Base-by-base conservation (phyloP, 2,329 filamentous ascomycete genomes). In the Clonostachys sp. region DNA sequence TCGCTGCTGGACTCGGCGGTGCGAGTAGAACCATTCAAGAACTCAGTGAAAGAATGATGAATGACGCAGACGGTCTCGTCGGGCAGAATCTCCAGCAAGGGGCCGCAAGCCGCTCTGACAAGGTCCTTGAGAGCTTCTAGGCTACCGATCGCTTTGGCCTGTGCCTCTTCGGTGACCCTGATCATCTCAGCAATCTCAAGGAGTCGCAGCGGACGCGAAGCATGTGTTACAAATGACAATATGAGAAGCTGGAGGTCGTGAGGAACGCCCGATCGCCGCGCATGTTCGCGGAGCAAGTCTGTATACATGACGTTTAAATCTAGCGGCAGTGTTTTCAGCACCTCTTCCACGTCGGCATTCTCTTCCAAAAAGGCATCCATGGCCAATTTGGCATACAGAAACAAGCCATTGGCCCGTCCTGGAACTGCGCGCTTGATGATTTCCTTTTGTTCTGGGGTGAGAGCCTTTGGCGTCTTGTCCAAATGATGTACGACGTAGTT, bases 31-130 rank as follows among this genome's bases (percentile, higher is more conserved):
- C 41, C 16, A 20, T 18, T 42, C 13, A 75, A 61, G 51, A 67
- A 75, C 48, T 76, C 72, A 0, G 72, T 75, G n/a, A 77, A 65
- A 2, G 71, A 74, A 46, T 75, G 72, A 48, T 77, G 72, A 6
- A 75, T 62, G 12, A 75, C 63, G 17, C 60, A 63, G 20, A 75
- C 57, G 0, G 67, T 70, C 43, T 73, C 72, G 49, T 76, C 68
- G 12, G 67, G 62, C 4, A 70, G 57, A 12, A 74, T 63, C 48
- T 76, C 71, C 5, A 76, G 51, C 5, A 77, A 55, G 5, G 71
- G 66, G 0, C 71, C 72, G 50, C 68, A 73, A 4, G 65, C 62
- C 20, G 56, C 55, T 34, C 65, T 58, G 3, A 72, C 61, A 8
- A 71, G 55, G 4, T 61, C 50, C 50, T 74, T 74, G 14, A 55